Conservation (phyloP, 805 yeast genomes). For the Lipomyces sp. region DNA sequence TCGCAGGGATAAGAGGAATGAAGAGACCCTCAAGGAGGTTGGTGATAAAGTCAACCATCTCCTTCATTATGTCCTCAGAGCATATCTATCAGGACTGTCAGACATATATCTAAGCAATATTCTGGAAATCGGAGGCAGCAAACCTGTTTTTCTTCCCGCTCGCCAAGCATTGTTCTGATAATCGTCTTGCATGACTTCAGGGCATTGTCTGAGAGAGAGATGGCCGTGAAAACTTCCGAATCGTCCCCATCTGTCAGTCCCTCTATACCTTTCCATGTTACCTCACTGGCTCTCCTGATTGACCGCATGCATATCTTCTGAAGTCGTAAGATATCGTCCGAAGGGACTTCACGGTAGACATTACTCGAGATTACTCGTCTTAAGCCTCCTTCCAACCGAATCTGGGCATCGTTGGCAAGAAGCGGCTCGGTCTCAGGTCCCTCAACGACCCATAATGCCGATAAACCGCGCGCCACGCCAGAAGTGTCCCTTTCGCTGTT, state of each 20-base stretch:
- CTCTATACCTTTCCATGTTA: constrained; percentile 20
- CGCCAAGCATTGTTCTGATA: constrained; percentile 29
- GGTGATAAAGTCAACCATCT: constrained; percentile 24
- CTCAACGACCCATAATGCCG: constrained; percentile 24
- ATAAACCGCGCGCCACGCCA: constrained; percentile 1
- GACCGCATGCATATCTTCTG: constrained; percentile 30
- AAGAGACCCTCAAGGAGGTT: constrained; percentile 20
- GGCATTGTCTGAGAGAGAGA: constrained; percentile 21
- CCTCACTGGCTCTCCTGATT: constrained; percentile 11
- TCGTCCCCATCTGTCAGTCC: constrained; percentile 1
- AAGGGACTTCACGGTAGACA: constrained; percentile 14
- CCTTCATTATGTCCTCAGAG: constrained; percentile 33
- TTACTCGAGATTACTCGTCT: constrained; percentile 12
- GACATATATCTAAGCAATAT: neutral
- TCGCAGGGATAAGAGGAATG: constrained; percentile 25
- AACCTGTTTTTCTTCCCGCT: constrained; percentile 28
- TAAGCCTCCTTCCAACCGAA: constrained; percentile 24
- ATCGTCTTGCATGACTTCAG: constrained; percentile 27
- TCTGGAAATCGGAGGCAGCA: neutral
- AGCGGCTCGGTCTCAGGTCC: constrained; percentile 17
- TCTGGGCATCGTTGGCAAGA: constrained; percentile 23
- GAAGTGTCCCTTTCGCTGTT: constrained; percentile 30
- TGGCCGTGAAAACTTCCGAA: neutral
- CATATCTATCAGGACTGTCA: constrained; percentile 12
- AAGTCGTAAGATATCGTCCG: constrained; percentile 28